Evolutionary conservation across 2,329 filamentous ascomycete genomes (phyloP).

Genomic region (Aaosphaeria pasadenensis): DNA sequence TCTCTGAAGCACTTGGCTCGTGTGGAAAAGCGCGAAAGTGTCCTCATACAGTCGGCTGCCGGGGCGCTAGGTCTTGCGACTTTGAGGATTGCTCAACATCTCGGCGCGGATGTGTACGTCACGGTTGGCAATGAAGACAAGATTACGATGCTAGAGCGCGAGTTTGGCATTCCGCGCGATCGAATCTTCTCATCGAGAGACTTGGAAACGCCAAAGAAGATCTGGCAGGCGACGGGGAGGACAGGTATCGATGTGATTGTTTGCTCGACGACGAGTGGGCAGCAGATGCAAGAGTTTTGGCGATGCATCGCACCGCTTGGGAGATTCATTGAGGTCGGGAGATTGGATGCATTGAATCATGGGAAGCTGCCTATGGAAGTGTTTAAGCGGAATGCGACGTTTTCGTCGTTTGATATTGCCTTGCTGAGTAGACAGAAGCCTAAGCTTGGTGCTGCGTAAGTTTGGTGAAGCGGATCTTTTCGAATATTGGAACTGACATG

Average conservation of each 20-base stretch:
- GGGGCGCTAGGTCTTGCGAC: slow-evolving; percentile 16
- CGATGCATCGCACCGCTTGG: slow-evolving; percentile 39
- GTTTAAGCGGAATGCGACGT: slow-evolving; percentile 9
- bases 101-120: slow-evolving; percentile 22
- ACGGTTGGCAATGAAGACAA: slow-evolving; percentile 20
- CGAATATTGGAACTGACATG: background rate
- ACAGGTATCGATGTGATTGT: slow-evolving; percentile 34
- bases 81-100: background rate
- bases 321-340: slow-evolving; percentile 19
- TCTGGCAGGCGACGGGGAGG: slow-evolving; percentile 13
- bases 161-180: slow-evolving; percentile 15
- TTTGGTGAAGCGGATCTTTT: too few relatives aligned
- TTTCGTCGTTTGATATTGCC: slow-evolving; percentile 10
- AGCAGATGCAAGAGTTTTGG: slow-evolving; percentile 5
- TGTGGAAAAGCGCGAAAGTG: slow-evolving; percentile 11
- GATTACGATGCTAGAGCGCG: slow-evolving; percentile 7
- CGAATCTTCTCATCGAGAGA: slow-evolving; percentile 32
- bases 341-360: slow-evolving; percentile 5
- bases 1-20: slow-evolving; percentile 2
- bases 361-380: slow-evolving; percentile 8
- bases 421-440: background rate
- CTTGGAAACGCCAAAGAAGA: background rate
- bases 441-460: background rate
- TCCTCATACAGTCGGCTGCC: slow-evolving; percentile 23
- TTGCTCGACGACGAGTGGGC: slow-evolving; percentile 38